Percentiles rank a stretch among this genome's conserved stretches.
Evolutionary conservation across 108 stramenopile genomes (phyloP).

Genomic region (Cyclostephanos tholiformis): DNA sequence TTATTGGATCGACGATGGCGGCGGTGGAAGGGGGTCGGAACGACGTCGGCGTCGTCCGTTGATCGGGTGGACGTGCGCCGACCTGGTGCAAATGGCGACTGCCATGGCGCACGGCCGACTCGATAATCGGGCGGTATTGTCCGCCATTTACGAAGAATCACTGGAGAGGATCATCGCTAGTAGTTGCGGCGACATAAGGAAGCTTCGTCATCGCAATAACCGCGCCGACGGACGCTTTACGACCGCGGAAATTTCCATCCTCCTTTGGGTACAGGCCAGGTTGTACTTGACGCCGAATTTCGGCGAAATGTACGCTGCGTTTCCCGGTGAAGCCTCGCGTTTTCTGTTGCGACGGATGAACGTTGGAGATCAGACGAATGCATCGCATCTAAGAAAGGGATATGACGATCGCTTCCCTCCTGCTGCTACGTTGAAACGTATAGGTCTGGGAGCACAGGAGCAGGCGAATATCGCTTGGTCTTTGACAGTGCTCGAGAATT

Average conservation of each 20-base stretch:
- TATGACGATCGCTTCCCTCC: slow-evolving; percentile 6
- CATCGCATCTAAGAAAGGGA: not conserved
- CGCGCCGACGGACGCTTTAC: slow-evolving; percentile 35
- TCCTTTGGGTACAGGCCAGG: slow-evolving; percentile 82
- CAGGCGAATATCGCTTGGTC: slow-evolving; percentile 88
- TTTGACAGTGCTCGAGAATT: slow-evolving; percentile 68
- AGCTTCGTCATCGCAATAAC: not conserved
- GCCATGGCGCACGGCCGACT: slow-evolving; percentile 78
- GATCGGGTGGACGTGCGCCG: slow-evolving; percentile 64
- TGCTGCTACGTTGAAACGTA: slow-evolving; percentile 19
- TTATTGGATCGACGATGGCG: slow-evolving; percentile 42
- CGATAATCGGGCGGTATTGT: slow-evolving; percentile 60
- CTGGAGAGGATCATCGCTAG: slow-evolving; percentile 41
- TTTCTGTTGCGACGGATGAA: slow-evolving; percentile 46
- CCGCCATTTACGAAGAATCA: slow-evolving; percentile 66
- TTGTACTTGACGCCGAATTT: slow-evolving; percentile 60
- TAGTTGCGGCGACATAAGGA: not conserved
- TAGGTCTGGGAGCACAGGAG: slow-evolving; percentile 72
- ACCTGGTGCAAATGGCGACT: slow-evolving; percentile 71
- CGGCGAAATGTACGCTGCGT: slow-evolving; percentile 57
- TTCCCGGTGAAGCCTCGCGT: slow-evolving; percentile 51
- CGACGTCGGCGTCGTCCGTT: slow-evolving; percentile 47
- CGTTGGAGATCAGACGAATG: not conserved
- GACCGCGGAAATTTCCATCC: slow-evolving; percentile 68
- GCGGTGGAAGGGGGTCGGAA: not conserved